Percentiles rank a stretch among this genome's conserved stretches.
phyloP scores from a whole-genome alignment of 2,329 filamentous ascomycete species.

The Claviceps citrina region DNA sequence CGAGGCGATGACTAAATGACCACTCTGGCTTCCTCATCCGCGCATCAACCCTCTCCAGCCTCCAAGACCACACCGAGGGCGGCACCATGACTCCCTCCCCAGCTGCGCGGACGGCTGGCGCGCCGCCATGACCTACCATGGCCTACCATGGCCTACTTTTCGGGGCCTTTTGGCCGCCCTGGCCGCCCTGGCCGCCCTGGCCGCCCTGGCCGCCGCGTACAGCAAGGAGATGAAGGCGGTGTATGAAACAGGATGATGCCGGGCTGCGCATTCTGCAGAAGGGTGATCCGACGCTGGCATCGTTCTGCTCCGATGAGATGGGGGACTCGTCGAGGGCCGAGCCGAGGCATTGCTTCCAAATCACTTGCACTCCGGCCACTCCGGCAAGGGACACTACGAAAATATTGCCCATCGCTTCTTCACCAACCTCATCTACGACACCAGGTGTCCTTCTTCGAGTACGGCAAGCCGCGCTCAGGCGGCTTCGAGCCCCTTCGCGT shows the following conservation, averaged over 20 bases:
- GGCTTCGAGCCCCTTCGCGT: constrained; percentile 46
- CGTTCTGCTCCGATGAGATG: constrained; percentile 58
- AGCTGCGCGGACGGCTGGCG: constrained; percentile 42
- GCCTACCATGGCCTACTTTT: too few relatives aligned
- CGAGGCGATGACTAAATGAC: too few relatives aligned
- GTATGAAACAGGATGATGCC: constrained; percentile 38
- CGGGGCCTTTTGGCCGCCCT: too few relatives aligned
- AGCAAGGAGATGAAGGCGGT: constrained; percentile 37
- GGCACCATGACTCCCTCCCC: constrained; percentile 24
- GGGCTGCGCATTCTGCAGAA: constrained; percentile 43
- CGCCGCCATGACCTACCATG: constrained; percentile 43
- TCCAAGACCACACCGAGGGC: constrained; percentile 31
- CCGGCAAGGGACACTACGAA: constrained; percentile 49
- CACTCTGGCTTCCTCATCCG: constrained; percentile 58
- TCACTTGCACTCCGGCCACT: too few relatives aligned
- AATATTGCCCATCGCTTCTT: constrained; percentile 46
- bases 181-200: constrained; percentile 36
- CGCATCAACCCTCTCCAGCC: constrained; percentile 43
- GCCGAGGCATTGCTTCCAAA: too few relatives aligned
- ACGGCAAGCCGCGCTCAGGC: constrained; percentile 43
- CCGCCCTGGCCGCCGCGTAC: constrained; percentile 40
- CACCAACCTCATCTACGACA: constrained; percentile 41
- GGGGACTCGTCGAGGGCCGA: constrained; percentile 39
- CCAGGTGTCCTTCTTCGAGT: constrained; percentile 47
- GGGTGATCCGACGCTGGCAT: constrained; percentile 46